Percentiles rank a stretch among this genome's conserved stretches.
These are phyloP conservation scores for Rhizopogon salebrosus DNA, from an alignment of 768 basidiomycete species.

Conservation along the genomic window DNA sequence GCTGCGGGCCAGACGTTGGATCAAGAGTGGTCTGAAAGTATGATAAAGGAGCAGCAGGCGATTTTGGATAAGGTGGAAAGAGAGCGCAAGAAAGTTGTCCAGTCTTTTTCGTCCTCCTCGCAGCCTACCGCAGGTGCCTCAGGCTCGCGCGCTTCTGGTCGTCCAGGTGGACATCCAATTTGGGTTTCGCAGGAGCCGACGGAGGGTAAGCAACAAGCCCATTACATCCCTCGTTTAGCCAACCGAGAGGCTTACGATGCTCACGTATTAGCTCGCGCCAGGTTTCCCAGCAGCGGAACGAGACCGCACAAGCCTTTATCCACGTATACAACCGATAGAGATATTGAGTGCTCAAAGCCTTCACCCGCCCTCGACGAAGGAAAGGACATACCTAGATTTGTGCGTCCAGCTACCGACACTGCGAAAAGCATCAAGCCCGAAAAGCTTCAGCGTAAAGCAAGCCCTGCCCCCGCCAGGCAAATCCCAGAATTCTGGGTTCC, in stretches of 20 bases:
- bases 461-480: slow-evolving; percentile 27
- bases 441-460: slow-evolving; percentile 27
- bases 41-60: slow-evolving; percentile 33
- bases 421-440: no score
- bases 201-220: slow-evolving; percentile 16
- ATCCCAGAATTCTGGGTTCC: slow-evolving; percentile 49
- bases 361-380: slow-evolving; percentile 21
- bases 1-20: slow-evolving; percentile 32
- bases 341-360: slow-evolving; percentile 15
- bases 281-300: slow-evolving; percentile 14
- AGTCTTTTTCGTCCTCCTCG: neutral
- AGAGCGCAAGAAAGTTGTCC: slow-evolving; percentile 19
- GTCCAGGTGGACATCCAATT: slow-evolving; percentile 9
- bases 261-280: slow-evolving; percentile 7
- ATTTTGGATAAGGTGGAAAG: slow-evolving; percentile 46
- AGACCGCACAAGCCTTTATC: slow-evolving; percentile 22
- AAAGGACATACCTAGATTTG: slow-evolving; percentile 15
- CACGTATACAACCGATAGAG: slow-evolving; percentile 13
- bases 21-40: slow-evolving; percentile 26
- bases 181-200: slow-evolving; percentile 12
- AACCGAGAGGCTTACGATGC: slow-evolving; percentile 15
- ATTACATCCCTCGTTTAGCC: slow-evolving; percentile 12
- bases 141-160: neutral
- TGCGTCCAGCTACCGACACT: slow-evolving; percentile 15
- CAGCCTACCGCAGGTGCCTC: neutral